Conservation (phyloP, 2,329 filamentous ascomycete genomes). For the Xylariaceae sp. region DNA sequence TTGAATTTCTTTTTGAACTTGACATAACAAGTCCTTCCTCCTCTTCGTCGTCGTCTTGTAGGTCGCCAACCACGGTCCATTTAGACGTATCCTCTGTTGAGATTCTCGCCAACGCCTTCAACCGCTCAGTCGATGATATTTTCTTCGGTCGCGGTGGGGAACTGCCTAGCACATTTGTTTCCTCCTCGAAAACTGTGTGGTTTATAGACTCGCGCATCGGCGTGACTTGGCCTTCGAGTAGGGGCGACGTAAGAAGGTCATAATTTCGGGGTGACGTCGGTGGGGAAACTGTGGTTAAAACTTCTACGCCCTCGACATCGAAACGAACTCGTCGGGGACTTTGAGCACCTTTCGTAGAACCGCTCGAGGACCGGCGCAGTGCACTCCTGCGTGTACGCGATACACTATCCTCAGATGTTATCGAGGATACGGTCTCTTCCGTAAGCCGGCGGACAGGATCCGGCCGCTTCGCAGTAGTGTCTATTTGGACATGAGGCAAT, state of each 20-base stretch:
- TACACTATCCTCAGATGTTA: constrained; percentile 60
- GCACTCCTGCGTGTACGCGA: constrained; percentile 59
- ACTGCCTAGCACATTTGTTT: constrained; percentile 42
- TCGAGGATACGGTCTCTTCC: constrained; percentile 58
- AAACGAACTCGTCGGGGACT: constrained; percentile 70
- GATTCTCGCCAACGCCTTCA: constrained; percentile 58
- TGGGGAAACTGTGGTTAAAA: constrained; percentile 66
- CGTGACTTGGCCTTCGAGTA: constrained; percentile 25
- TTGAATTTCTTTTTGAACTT: constrained; percentile 19
- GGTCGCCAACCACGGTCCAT: constrained; percentile 55
- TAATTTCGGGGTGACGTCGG: constrained; percentile 41
- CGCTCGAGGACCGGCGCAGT: constrained; percentile 62
- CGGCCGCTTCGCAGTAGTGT: constrained; percentile 40
- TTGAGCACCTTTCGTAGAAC: constrained; percentile 52
- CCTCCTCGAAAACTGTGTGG: constrained; percentile 42
- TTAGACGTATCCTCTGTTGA: constrained; percentile 59
- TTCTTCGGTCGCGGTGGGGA: constrained; percentile 55
- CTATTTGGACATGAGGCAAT: constrained; percentile 25
- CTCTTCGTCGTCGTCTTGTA: constrained; percentile 41
- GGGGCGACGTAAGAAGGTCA: constrained; percentile 40
- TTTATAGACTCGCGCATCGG: constrained; percentile 34
- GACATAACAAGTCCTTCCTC: constrained; percentile 43
- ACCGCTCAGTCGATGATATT: constrained; percentile 61
- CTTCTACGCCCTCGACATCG: constrained; percentile 65
- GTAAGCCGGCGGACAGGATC: constrained; percentile 50